These are phyloP conservation scores for Vaccinium corymbosum DNA, from an alignment of 148 eudicot genomes.

Conservation along the genomic window DNA sequence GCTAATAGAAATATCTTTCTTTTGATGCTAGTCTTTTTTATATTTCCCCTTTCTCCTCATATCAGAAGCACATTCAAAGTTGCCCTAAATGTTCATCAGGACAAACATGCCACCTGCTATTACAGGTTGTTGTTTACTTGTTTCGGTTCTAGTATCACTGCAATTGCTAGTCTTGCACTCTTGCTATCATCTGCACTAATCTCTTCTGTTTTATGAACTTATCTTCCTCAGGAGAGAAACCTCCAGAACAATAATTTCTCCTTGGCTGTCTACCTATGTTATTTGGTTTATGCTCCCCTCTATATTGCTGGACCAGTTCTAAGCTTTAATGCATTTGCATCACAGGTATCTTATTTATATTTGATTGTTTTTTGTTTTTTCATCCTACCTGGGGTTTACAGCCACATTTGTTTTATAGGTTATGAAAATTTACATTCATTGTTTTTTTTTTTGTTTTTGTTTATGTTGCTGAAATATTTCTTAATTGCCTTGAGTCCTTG, in stretches of 20 bases:
- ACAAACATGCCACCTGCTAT: slow-evolving; percentile 65
- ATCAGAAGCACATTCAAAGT: slow-evolving; percentile 74
- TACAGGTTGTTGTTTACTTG: slow-evolving; percentile 55
- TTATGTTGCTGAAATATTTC: background rate
- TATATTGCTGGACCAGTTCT: slow-evolving; percentile 81
- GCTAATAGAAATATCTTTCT: background rate
- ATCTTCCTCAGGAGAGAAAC: slow-evolving; percentile 58
- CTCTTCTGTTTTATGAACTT: background rate
- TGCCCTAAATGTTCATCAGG: slow-evolving; percentile 78
- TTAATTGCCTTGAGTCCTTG: background rate
- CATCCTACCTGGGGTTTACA: background rate
- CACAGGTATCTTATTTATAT: slow-evolving; percentile 59
- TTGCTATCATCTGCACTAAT: slow-evolving; percentile 2
- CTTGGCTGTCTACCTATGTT: slow-evolving; percentile 67
- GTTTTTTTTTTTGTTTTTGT: background rate
- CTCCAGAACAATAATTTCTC: slow-evolving; percentile 55
- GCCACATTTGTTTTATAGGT: background rate
- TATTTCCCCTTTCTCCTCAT: slow-evolving; percentile 25
- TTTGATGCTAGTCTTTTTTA: slow-evolving; percentile 1
- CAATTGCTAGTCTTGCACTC: background rate
- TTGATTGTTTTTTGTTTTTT: background rate
- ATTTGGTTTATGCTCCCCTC: slow-evolving; percentile 85
- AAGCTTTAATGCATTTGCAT: slow-evolving; percentile 87
- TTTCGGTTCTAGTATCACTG: slow-evolving; percentile 2
- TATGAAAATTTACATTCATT: background rate